phyloP scores from a whole-genome alignment of 306 rosid genomes.

The Oxytropis ochrocephala region DNA sequence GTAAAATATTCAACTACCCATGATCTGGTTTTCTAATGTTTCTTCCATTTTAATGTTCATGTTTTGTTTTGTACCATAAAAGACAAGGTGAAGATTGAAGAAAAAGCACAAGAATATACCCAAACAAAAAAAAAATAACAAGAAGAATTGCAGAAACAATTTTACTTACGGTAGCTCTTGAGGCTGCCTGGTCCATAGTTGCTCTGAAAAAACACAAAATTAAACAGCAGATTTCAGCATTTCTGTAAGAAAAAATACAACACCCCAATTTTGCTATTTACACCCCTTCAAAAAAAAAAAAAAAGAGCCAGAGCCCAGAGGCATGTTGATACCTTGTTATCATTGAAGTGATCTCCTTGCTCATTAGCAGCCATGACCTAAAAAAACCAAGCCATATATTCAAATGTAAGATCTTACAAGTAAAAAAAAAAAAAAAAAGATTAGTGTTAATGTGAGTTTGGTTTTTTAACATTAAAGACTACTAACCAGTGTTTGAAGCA shows the following conservation, averaged over 20 bases:
- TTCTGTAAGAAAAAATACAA: neutral
- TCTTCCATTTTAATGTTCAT: too few relatives aligned
- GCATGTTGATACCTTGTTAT: slow-evolving; percentile 17
- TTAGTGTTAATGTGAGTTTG: neutral
- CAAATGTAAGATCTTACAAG: neutral
- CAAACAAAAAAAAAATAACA: neutral
- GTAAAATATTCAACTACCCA: too few relatives aligned
- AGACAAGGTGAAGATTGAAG: too few relatives aligned
- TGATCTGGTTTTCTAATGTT: too few relatives aligned
- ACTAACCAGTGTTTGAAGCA: slow-evolving; percentile 31
- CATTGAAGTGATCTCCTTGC: neutral
- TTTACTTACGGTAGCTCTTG: slow-evolving; percentile 29
- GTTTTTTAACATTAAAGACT: neutral
- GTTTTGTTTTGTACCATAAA: too few relatives aligned
- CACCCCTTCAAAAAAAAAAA: neutral
- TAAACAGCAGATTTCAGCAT: neutral
- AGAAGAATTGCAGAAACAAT: neutral
- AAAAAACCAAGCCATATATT: slow-evolving; percentile 7
- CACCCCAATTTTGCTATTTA: neutral
- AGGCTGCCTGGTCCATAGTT: slow-evolving; percentile 28
- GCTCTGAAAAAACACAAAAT: slow-evolving; percentile 22
- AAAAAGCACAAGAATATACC: too few relatives aligned
- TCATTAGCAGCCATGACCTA: slow-evolving; percentile 31
- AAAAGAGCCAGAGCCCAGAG: neutral
- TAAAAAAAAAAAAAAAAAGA: neutral